Percentiles rank a stretch among this genome's conserved stretches.
phyloP scores from a whole-genome alignment of 2,329 filamentous ascomycete genomes.

The Pleoardoris graminearum region DNA sequence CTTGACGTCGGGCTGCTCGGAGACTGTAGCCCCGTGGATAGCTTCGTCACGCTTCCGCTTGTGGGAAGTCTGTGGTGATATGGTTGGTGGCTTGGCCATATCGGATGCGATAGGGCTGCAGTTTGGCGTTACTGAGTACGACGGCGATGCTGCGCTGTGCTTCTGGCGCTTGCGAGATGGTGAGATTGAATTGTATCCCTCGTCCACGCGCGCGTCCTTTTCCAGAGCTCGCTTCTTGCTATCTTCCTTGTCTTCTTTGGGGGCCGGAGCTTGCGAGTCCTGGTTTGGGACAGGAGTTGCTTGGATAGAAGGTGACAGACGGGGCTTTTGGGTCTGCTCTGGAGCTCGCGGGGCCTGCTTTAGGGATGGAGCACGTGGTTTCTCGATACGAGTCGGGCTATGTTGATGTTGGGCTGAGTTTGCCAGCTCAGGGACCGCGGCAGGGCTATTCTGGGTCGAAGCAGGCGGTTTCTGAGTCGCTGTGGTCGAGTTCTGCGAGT shows the following conservation, averaged over 20 bases:
- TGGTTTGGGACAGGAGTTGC: no score
- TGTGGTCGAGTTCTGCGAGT: background rate
- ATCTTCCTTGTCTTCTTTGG: background rate
- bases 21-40: no score
- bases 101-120: background rate
- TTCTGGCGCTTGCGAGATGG: background rate
- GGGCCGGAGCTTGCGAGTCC: background rate
- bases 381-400: background rate
- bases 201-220: background rate
- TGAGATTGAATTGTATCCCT: background rate
- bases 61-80: background rate
- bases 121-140: background rate
- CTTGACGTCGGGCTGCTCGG: background rate
- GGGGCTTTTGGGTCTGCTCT: background rate
- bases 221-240: background rate
- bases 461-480: background rate
- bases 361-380: background rate
- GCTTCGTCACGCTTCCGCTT: constrained; percentile 1
- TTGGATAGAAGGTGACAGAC: background rate
- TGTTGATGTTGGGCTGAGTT: background rate
- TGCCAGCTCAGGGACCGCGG: background rate
- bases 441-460: background rate
- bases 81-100: no score
- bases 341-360: background rate
- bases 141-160: background rate